Base-by-base conservation (phyloP, 73 alveolate species). In the Paramecium pentaurelia region DNA sequence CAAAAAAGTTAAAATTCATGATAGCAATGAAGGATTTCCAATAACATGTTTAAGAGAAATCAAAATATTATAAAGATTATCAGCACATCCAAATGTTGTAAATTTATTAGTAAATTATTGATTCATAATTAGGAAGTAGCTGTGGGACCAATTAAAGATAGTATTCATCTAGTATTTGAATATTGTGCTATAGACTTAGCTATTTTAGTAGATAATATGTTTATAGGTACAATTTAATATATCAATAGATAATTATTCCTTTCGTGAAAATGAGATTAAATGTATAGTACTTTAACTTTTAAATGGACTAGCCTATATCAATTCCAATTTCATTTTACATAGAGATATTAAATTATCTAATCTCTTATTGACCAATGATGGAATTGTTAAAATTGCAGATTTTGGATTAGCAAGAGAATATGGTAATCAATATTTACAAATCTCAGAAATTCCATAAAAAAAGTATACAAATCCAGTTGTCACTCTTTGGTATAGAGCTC, bases 401-500 rank as follows among this genome's bases (percentile, higher is more conserved):
- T 96, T 96, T 96, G 99, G 99, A 3, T 87, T 96, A 37, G 97
- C 99, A 12, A 93, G 98, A 85, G 95, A 90, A 60, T 86, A 22
- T 92, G 92, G 88, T 89, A 47, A 71, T 14, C 20, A 45, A 9
- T 14, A 12, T 36, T n/a, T 45, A 18, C 5, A n/a, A 44, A 11
- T 18, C 2, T 42, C 9, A 80, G 91, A 51, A 71, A 42, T 80
- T 6, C 95, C 95, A 6, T 60, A 80, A 25, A 96, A 95, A 71
- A 91, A 93, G 30, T 95, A 93, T 44, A 96, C 99, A 4, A 95
- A 95, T 44, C 93, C 92, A 77, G 99, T 96, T 0, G 98, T 96
- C 9, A 96, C 99, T 20, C 89, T 96, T 32, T 96, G 99, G 98
- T 96, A 96, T 59, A 73, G 99, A 92, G 97, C 99, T 3, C 99